Percentiles rank a stretch among this genome's conserved stretches.
Conservation (phyloP, 345 rosid species). For the Aegle marmelos region DNA sequence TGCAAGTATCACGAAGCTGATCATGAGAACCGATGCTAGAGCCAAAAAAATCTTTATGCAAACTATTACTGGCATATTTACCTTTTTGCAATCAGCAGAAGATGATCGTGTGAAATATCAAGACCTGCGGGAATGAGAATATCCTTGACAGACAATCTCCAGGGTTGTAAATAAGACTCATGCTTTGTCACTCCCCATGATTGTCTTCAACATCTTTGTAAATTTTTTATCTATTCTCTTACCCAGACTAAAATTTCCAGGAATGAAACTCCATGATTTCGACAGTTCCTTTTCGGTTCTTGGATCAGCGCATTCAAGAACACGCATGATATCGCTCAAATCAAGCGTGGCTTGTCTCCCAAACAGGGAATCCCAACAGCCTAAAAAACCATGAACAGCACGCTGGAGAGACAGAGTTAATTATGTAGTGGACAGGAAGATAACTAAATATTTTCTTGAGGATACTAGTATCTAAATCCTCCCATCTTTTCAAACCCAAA, state of each 20-base stretch:
- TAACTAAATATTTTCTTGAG: neutral
- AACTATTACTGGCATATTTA: neutral
- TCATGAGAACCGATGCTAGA: no score
- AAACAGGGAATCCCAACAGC: neutral
- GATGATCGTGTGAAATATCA: neutral
- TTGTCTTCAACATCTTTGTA: neutral
- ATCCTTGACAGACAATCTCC: neutral
- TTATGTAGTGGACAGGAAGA: neutral
- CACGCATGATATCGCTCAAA: neutral
- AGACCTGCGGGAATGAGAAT: neutral
- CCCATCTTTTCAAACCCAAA: constrained; percentile 1
- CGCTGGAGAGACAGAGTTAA: neutral
- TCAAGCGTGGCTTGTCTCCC: neutral
- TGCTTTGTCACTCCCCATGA: neutral
- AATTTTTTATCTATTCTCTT: no score
- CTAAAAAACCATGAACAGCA: neutral
- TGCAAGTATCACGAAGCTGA: neutral
- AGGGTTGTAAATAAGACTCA: neutral
- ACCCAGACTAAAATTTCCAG: no score
- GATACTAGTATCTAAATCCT: neutral
- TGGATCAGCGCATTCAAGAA: no score
- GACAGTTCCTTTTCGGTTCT: no score
- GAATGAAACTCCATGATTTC: no score
- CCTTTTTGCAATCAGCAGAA: neutral
- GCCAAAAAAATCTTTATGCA: no score